These are phyloP conservation scores for Chimonanthus praecox DNA, from an alignment of 164 flowering plant species.

Conservation along the genomic window DNA sequence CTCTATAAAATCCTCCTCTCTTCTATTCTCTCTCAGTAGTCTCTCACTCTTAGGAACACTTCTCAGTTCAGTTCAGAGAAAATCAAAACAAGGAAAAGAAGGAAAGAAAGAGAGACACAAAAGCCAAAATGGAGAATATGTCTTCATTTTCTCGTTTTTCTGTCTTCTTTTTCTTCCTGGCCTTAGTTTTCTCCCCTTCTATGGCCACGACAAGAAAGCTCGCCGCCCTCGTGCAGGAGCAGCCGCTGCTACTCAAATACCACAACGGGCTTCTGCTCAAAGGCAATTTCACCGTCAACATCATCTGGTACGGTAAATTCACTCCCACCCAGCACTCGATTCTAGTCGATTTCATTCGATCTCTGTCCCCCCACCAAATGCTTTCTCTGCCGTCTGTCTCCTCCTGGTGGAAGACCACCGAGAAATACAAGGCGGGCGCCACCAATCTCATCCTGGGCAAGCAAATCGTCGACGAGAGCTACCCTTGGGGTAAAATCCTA, in stretches of 20 bases:
- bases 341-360: slow-evolving; percentile 53
- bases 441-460: slow-evolving; percentile 35
- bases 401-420: slow-evolving; percentile 64
- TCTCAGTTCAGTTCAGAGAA: background rate
- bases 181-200: background rate
- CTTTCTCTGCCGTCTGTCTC: slow-evolving; percentile 37
- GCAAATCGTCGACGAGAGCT: slow-evolving; percentile 38
- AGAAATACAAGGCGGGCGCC: slow-evolving; percentile 44
- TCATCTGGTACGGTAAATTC: slow-evolving; percentile 65
- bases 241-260: slow-evolving; percentile 45
- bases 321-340: slow-evolving; percentile 47
- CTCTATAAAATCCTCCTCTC: background rate
- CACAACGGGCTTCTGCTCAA: slow-evolving; percentile 68
- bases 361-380: slow-evolving; percentile 24
- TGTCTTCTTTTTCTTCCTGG: slow-evolving; percentile 8
- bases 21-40: background rate
- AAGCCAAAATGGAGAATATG: background rate
- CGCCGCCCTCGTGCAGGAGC: slow-evolving; percentile 30
- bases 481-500: slow-evolving; percentile 52
- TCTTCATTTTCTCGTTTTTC: background rate
- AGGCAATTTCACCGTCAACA: slow-evolving; percentile 49
- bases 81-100: background rate
- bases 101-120: background rate
- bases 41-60: background rate
- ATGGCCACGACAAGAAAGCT: slow-evolving; percentile 26